Conservation (phyloP, 2,329 filamentous ascomycete genomes). For the Aureobasidium sp. region DNA sequence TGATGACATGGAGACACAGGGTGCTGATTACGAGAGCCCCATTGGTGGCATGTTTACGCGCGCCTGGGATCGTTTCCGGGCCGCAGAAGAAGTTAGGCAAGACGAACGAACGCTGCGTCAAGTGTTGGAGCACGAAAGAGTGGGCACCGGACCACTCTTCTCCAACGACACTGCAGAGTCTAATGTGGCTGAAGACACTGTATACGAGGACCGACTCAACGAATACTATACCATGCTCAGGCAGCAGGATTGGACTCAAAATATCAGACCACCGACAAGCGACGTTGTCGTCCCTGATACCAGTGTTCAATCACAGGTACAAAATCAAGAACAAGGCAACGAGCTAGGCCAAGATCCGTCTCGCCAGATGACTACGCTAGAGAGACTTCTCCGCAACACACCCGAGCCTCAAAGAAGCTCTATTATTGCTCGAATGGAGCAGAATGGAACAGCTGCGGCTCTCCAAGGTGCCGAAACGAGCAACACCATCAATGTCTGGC, state of each 20-base stretch:
- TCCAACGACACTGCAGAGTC: conserved; percentile 16
- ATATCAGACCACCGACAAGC: not conserved
- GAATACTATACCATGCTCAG: conserved; percentile 28
- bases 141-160: conserved; percentile 10
- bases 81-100: conserved; percentile 34
- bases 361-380: not conserved
- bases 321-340: too few species aligned
- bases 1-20: conserved; percentile 40
- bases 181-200: conserved; percentile 1
- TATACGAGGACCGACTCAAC: conserved; percentile 20
- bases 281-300: too few species aligned
- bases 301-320: too few species aligned
- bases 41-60: conserved; percentile 42
- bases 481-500: conserved; percentile 8
- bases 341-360: not conserved
- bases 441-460: conserved; percentile 15
- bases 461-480: not conserved
- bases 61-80: conserved; percentile 38
- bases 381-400: conserved; percentile 15
- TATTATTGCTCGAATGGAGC: conserved; percentile 15
- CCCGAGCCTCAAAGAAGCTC: conserved; percentile 16
- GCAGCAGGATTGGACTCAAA: conserved; percentile 23
- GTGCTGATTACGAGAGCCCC: conserved; percentile 44
- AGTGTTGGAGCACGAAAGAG: conserved; percentile 27
- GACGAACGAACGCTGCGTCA: conserved; percentile 30